Conservation (phyloP, 257 asterid genomes). For the Primulina huaijiensis region DNA sequence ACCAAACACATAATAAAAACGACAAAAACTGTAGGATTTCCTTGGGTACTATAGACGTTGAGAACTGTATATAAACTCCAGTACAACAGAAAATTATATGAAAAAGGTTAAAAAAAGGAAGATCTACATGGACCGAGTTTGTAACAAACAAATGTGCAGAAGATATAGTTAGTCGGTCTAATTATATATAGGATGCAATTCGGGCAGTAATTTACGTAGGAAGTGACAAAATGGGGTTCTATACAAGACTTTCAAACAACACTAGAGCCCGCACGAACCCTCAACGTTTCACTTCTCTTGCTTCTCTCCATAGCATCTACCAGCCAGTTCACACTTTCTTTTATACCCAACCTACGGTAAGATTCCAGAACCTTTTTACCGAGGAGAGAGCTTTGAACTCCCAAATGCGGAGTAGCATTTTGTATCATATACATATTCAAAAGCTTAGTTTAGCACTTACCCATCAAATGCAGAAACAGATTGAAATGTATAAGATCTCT, state of each 20-base stretch:
- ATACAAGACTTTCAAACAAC: slow-evolving; percentile 27
- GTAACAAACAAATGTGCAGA: slow-evolving; percentile 2
- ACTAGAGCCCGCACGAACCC: slow-evolving; percentile 56
- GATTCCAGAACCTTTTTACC: neutral
- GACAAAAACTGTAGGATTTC: neutral
- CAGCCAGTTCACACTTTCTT: slow-evolving; percentile 80
- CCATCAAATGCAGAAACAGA: slow-evolving; percentile 76
- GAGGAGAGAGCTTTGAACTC: neutral
- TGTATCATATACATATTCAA: neutral
- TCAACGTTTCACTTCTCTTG: slow-evolving; percentile 67
- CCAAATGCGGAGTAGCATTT: neutral
- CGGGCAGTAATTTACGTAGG: slow-evolving; percentile 27
- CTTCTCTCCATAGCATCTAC: slow-evolving; percentile 82
- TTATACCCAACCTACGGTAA: slow-evolving; percentile 62
- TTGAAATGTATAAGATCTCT: slow-evolving; percentile 55
- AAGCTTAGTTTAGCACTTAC: slow-evolving; percentile 31
- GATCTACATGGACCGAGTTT: neutral
- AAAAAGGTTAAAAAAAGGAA: neutral
- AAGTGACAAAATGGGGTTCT: slow-evolving; percentile 11
- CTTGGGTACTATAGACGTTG: neutral
- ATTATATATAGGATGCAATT: slow-evolving; percentile 23
- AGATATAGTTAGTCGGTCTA: slow-evolving; percentile 14
- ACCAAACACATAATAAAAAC: neutral
- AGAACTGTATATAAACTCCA: neutral
- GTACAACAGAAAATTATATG: no score